Percentiles rank a stretch among this genome's conserved stretches.
Evolutionary conservation across 768 basidiomycete species (phyloP).

Genomic region (Rhodotorula paludigena): DNA sequence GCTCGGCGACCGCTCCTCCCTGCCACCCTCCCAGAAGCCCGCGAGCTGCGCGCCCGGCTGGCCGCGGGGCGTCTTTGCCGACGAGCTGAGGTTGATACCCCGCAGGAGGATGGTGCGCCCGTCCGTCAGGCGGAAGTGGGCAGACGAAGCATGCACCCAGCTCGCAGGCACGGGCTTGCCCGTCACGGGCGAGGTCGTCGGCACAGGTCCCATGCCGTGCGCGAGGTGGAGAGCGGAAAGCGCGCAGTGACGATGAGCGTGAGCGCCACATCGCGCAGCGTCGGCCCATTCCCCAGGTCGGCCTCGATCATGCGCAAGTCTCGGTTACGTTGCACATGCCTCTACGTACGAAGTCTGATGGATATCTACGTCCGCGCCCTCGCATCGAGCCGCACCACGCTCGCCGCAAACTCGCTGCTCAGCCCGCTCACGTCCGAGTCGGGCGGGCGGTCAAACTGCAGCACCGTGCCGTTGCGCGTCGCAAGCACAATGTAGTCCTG

Average conservation of each 20-base stretch:
- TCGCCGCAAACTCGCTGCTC: conserved; percentile 27
- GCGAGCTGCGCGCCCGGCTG: conserved; percentile 65
- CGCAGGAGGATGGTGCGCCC: conserved; percentile 74
- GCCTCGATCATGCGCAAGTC: background rate
- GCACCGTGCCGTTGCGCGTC: conserved; percentile 70
- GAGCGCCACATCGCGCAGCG: too few relatives aligned
- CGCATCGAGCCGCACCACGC: conserved; percentile 25
- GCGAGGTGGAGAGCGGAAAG: background rate
- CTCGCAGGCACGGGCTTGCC: conserved; percentile 19
- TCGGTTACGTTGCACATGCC: background rate
- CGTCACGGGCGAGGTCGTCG: conserved; percentile 21
- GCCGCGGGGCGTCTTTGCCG: conserved; percentile 73
- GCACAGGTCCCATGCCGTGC: conserved; percentile 10
- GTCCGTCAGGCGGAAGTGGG: conserved; percentile 41
- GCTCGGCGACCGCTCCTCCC: conserved; percentile 57
- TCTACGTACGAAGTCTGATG: too few relatives aligned
- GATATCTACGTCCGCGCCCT: conserved; percentile 26
- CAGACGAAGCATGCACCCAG: conserved; percentile 37
- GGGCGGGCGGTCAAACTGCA: conserved; percentile 60
- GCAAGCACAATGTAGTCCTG: conserved; percentile 71
- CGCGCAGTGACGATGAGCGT: too few relatives aligned
- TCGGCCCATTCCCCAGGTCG: too few relatives aligned
- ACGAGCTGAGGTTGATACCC: conserved; percentile 90
- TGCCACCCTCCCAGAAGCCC: conserved; percentile 75
- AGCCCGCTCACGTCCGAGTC: conserved; percentile 4